These are phyloP conservation scores for Sanguinoderma infundibulare DNA, from an alignment of 1,284 basidiomycete species.

Conservation along the genomic window DNA sequence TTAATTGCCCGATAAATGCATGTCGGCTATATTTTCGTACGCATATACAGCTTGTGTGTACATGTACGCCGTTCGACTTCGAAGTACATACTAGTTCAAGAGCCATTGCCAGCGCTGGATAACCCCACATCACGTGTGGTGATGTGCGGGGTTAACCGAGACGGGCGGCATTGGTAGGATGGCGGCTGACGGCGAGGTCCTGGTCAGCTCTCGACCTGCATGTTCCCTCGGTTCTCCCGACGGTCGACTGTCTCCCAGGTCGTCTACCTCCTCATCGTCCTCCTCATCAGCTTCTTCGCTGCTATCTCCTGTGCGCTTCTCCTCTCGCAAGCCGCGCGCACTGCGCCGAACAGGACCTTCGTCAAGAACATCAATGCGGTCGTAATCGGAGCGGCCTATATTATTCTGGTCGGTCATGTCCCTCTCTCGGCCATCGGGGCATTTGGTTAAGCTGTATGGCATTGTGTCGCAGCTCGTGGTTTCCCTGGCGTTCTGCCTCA, in stretches of 20 bases:
- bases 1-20: too few species aligned
- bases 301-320: conserved; percentile 66
- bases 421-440: background rate
- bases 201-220: conserved; percentile 18
- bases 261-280: conserved; percentile 55
- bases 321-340: conserved; percentile 72
- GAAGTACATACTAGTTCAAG: too few species aligned
- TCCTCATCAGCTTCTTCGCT: conserved; percentile 57
- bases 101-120: too few species aligned
- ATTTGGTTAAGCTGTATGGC: background rate
- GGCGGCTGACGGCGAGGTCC: background rate
- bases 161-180: background rate
- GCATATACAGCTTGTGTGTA: too few species aligned
- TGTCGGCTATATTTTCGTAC: too few species aligned
- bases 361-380: conserved; percentile 65
- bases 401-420: conserved; percentile 57
- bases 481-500: conserved; percentile 65
- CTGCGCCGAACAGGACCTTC: conserved; percentile 55
- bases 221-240: conserved; percentile 33
- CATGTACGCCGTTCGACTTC: too few species aligned
- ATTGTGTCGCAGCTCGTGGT: conserved; percentile 44
- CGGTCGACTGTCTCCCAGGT: conserved; percentile 34
- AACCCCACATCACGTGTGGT: background rate
- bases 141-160: background rate
- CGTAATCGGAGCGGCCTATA: conserved; percentile 67